phyloP scores from a whole-genome alignment of 2,329 filamentous ascomycete genomes.

The Paecilomyces variotii region DNA sequence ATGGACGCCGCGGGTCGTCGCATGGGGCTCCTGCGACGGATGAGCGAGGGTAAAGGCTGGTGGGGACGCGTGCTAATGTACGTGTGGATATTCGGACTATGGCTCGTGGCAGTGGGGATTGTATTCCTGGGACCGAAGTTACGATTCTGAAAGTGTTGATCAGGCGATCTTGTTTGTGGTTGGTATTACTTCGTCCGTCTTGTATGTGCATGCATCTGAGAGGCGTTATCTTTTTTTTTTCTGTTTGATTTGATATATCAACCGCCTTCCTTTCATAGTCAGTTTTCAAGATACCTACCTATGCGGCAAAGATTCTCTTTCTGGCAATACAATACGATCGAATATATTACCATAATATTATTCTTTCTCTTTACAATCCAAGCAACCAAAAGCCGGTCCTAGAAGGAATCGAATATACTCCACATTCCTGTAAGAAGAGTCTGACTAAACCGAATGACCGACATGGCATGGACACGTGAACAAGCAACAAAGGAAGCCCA shows the following conservation, averaged over 20 bases:
- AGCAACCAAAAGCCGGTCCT: neutral
- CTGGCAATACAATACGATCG: neutral
- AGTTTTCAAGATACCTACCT: neutral
- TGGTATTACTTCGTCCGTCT: neutral
- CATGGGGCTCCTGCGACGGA: slow-evolving; percentile 68
- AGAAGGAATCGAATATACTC: slow-evolving; percentile 5
- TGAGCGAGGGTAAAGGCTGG: slow-evolving; percentile 86
- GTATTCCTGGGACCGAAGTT: slow-evolving; percentile 85
- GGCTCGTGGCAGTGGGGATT: slow-evolving; percentile 67
- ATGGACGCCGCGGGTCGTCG: slow-evolving; percentile 68
- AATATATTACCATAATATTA: neutral
- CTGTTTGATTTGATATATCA: no score
- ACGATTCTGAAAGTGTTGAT: slow-evolving; percentile 53
- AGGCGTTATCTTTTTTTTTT: neutral
- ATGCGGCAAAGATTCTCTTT: no score
- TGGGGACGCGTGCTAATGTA: slow-evolving; percentile 78
- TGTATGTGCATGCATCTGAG: neutral
- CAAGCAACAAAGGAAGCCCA: slow-evolving; percentile 17
- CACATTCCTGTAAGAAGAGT: slow-evolving; percentile 15
- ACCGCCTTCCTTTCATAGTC: no score
- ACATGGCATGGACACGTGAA: slow-evolving; percentile 29
- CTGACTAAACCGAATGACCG: slow-evolving; percentile 25
- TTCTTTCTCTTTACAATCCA: neutral
- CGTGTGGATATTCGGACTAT: slow-evolving; percentile 72
- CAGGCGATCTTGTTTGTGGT: neutral